These are phyloP conservation scores for Fusarium pseudocircinatum DNA, from an alignment of 2,329 filamentous ascomycete species.

Conservation along the genomic window DNA sequence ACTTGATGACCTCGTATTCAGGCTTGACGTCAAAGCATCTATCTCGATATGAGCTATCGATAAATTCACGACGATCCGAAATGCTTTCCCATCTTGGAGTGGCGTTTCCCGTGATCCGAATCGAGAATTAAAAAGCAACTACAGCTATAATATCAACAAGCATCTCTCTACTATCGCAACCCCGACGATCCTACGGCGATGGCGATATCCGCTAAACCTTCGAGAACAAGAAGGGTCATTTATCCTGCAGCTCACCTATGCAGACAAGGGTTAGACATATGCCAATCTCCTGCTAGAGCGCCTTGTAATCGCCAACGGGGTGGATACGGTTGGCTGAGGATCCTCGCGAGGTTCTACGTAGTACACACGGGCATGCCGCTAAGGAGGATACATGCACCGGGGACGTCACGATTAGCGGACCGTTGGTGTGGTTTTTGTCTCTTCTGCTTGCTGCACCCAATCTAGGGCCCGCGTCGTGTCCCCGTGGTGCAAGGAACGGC, in stretches of 20 bases:
- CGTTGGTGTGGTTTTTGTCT: neutral
- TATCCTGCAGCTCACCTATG: neutral
- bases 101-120: fast-evolving
- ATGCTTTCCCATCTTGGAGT: neutral
- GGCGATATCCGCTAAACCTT: neutral
- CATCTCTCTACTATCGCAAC: neutral
- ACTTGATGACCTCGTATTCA: fast-evolving
- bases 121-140: neutral
- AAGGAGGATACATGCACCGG: conserved; percentile 7
- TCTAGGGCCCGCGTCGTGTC: neutral
- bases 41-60: too few species aligned
- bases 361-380: conserved; percentile 4
- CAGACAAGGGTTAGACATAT: neutral
- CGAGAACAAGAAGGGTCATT: neutral
- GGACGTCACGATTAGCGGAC: conserved; percentile 13
- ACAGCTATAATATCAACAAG: neutral
- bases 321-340: conserved; percentile 20
- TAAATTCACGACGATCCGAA: fast-evolving
- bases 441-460: conserved; percentile 9
- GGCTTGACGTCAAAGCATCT: neutral
- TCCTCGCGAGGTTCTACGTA: neutral
- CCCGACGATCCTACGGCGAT: neutral
- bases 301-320: conserved; percentile 8
- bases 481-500: conserved; percentile 33
- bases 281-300: neutral